Evolutionary conservation across 176 grass and related monocot genomes (phyloP), one percentile per base, ranked within the genome.

Genomic region (Metroxylon sagu): DNA sequence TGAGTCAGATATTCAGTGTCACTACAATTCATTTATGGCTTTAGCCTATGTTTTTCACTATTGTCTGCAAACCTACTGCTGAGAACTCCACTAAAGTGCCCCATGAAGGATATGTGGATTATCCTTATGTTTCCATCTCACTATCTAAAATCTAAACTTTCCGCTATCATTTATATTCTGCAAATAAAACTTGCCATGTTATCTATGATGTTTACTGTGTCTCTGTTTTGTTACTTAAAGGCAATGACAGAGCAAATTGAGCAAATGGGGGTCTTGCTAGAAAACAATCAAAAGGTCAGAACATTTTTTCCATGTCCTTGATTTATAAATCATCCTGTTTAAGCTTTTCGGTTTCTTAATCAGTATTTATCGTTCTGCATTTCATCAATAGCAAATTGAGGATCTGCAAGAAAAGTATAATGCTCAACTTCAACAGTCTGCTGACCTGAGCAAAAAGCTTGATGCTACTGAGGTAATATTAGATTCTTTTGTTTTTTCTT

Each of bases 161-260:
- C 35, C 8, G 2, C 1, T 43, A 10, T 3, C 35, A 43, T 43
- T 43, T 12, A 43, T 43, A 43, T 43, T 43, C 35, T 43, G 35
- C 35, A 43, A 43, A 43, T 12, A 14, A 6, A 14, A 12, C 7
- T 43, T 43, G 35, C 35, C 8, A 43, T 43, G 12, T 43, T 43
- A 14, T 43, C 12, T 14, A 43, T 43, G 8, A 43, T 43, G 35
- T 14, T 43, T 3, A 14, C 35, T 43, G 6, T 3, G 35, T 43
- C 31, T 35, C 6, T 39, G 31, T 43, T 52, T 56, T 67, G 5
- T 56, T 31, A 18, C 26, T 16, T 85, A 28, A 78, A 98, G 94
- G 82, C 74, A 23, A 98, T 98, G 94, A 39, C 74, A 21, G 88
- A 93, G 56, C 87, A 98, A 60, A 89, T 98, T 54, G 85, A 98